Conservation (phyloP, 2,329 filamentous ascomycete genomes). For the Hypomyces perniciosus region DNA sequence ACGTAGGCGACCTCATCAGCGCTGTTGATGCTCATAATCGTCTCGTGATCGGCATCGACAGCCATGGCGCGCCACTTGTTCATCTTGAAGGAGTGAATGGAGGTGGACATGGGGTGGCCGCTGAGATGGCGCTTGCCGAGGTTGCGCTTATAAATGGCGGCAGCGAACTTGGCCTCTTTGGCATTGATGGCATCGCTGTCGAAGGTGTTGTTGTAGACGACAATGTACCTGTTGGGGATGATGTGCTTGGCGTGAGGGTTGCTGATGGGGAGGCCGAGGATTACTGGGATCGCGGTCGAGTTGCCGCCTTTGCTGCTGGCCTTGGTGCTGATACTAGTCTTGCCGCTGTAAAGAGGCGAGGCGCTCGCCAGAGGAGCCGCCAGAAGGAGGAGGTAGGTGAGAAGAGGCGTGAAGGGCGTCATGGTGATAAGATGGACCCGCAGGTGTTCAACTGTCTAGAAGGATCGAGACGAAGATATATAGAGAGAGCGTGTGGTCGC, state of each 20-base stretch:
- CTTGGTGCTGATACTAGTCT: not conserved
- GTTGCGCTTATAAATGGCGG: conserved; percentile 51
- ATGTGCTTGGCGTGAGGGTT: conserved; percentile 44
- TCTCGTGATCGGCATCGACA: conserved; percentile 45
- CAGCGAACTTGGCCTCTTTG: conserved; percentile 43
- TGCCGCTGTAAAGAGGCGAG: conserved; percentile 15
- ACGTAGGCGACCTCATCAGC: conserved; percentile 46
- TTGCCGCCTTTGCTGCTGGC: conserved; percentile 8
- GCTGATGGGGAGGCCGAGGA: conserved; percentile 40
- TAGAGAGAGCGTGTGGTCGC: too few species aligned
- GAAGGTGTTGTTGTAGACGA: conserved; percentile 55
- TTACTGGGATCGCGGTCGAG: conserved; percentile 19
- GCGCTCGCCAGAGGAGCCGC: conserved; percentile 23
- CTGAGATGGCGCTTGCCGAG: conserved; percentile 43
- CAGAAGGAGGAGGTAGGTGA: conserved; percentile 20
- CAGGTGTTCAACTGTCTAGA: too few species aligned
- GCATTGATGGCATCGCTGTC: conserved; percentile 41
- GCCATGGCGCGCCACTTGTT: conserved; percentile 47
- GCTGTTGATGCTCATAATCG: conserved; percentile 43
- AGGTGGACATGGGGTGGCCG: conserved; percentile 43
- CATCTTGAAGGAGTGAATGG: conserved; percentile 42
- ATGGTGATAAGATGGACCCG: conserved; percentile 12
- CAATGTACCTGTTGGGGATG: conserved; percentile 55
- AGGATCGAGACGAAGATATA: too few species aligned
- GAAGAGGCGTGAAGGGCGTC: conserved; percentile 21